phyloP scores from a whole-genome alignment of 306 rosid species.

The Fagus crenata region DNA sequence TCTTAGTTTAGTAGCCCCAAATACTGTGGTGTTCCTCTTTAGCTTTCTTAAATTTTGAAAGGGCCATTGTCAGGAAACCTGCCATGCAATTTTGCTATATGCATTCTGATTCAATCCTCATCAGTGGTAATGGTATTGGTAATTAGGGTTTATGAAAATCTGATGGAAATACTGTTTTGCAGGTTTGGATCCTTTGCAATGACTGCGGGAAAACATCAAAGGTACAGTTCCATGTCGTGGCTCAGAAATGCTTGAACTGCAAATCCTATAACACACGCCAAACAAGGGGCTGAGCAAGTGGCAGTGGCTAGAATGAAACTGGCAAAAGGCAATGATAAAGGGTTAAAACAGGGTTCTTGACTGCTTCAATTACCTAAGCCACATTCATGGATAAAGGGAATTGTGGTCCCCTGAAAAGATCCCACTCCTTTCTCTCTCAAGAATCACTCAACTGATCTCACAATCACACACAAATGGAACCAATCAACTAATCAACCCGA shows the following conservation, averaged over 20 bases:
- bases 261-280: conserved; percentile 82
- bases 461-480: too few species aligned
- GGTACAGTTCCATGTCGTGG: conserved; percentile 69
- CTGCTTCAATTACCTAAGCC: background rate
- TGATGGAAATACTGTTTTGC: conserved; percentile 13
- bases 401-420: background rate
- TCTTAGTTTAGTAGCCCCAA: background rate
- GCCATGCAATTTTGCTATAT: too few species aligned
- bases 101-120: too few species aligned
- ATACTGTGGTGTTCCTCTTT: background rate
- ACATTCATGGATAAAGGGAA: background rate
- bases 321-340: background rate
- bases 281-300: conserved; percentile 64
- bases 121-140: too few species aligned
- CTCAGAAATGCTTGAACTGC: conserved; percentile 75
- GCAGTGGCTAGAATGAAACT: conserved; percentile 9
- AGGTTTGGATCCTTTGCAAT: conserved; percentile 91
- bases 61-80: too few species aligned
- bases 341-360: background rate
- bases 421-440: too few species aligned
- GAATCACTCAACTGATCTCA: too few species aligned
- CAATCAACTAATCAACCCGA: too few species aligned
- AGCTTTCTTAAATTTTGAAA: too few species aligned
- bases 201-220: conserved; percentile 68
- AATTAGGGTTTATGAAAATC: background rate